Base-by-base conservation (phyloP, 2,329 filamentous ascomycete genomes). In the Aspergillus brasiliensis region DNA sequence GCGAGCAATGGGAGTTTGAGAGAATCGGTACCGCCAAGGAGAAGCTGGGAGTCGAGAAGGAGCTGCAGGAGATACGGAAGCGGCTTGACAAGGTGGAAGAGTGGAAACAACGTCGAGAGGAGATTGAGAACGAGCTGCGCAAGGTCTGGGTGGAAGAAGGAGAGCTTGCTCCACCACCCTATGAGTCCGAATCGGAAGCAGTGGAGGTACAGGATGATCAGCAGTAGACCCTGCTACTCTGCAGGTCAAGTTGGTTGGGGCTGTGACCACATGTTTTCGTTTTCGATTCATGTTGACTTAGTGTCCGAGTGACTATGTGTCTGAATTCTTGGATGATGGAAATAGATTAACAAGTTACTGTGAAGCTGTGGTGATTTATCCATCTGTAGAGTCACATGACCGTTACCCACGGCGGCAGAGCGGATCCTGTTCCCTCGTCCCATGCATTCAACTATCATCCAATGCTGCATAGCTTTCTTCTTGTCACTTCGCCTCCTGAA, bases 21-120 rank as follows among this genome's bases (percentile, higher is more conserved):
- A 87, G 91, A 58, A 98, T 99, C 67, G 95, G 95, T 59, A 97
- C 93, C 0, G 91, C 92, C 72, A 86, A 90, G 60, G 95, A 99
- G 81, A 97, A 97, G 80, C 88, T 93, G 75, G 90, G 91, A 21
- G 92, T 97, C 7, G 93, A 97, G 79, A 91, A 91, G 73, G 95
- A 99, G 75, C 81, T 98, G 15, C 85, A 90, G 52, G 92, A 97
- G 66, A 82, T 99, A 46, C 86, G 89, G 28, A 91, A 94, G 74
- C 84, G 90, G 23, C 80, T 99, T 7, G 84, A 86, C 10, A 88
- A 91, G 76, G 94, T 98, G 0, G 90, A 94, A 56, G 84, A 88
- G 68, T 96, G 92, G 92, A 92, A 94, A 81, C 78, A 80, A 65
- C 84, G 95, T 53, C 86, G 87, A 37, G 83, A 87, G 53, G 90